Percentiles rank a stretch among this genome's conserved stretches.
These are phyloP conservation scores for Rhytidiadelphus loreus DNA, from an alignment of 225 moss, liverwort and hornwort species.

Conservation along the genomic window DNA sequence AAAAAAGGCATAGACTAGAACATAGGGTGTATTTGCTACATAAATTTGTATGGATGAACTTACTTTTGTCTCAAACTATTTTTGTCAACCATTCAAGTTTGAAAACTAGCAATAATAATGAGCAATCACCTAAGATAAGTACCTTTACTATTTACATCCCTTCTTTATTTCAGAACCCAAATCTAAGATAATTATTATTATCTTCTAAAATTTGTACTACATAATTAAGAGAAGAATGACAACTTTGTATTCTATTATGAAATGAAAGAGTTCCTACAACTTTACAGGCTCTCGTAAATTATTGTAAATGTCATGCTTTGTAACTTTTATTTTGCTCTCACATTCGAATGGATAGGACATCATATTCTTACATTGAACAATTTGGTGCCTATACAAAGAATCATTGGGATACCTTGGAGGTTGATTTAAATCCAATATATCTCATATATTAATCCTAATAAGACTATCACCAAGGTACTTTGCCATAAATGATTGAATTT, in stretches of 20 bases:
- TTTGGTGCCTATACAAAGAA: background rate
- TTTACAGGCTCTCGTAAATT: background rate
- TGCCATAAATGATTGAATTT: background rate
- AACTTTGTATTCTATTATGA: background rate
- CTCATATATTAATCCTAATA: accelerated
- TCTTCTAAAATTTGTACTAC: background rate
- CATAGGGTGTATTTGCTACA: background rate
- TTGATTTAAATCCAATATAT: background rate
- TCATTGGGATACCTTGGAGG: accelerated
- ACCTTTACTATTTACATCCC: background rate
- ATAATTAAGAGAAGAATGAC: background rate
- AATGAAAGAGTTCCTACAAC: background rate
- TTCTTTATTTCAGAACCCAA: background rate
- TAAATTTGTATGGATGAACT: background rate
- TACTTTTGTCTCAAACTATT: background rate
- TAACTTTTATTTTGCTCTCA: background rate
- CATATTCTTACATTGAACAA: background rate
- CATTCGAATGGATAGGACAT: background rate
- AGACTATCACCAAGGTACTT: background rate
- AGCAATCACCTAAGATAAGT: background rate
- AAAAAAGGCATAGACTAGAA: background rate
- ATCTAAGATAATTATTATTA: background rate
- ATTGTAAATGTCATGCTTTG: background rate
- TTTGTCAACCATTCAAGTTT: background rate
- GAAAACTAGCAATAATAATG: accelerated